These are phyloP conservation scores for Linaria vulgaris DNA, from an alignment of 257 asterid genomes.

Conservation along the genomic window DNA sequence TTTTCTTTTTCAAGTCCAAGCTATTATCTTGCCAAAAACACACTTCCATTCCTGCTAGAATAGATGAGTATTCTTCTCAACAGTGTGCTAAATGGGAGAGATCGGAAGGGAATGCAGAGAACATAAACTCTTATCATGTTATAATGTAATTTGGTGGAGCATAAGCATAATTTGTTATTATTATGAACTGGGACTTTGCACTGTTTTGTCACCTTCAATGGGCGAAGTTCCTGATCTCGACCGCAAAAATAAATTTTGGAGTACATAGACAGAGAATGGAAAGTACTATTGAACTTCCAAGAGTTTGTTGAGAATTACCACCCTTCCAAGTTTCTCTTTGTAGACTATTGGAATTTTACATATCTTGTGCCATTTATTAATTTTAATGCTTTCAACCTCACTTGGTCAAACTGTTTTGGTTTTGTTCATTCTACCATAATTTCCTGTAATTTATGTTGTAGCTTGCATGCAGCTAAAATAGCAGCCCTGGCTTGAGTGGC, in stretches of 20 bases:
- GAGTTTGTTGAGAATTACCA: neutral
- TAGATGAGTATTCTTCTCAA: slow-evolving; percentile 15
- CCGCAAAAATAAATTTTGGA: slow-evolving; percentile 12
- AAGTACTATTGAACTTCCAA: slow-evolving; percentile 12
- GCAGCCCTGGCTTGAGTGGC: slow-evolving; percentile 16
- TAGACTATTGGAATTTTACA: slow-evolving; percentile 3
- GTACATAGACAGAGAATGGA: slow-evolving; percentile 8
- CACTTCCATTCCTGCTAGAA: slow-evolving; percentile 11
- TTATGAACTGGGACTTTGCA: too few species aligned
- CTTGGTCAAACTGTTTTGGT: neutral
- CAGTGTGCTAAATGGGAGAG: slow-evolving; percentile 8
- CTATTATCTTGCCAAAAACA: slow-evolving; percentile 9
- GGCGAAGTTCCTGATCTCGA: neutral
- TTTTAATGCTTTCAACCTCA: neutral
- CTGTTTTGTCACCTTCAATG: too few species aligned
- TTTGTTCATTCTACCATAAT: slow-evolving; percentile 11
- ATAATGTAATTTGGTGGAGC: too few species aligned
- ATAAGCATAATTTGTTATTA: too few species aligned
- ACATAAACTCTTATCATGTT: neutral
- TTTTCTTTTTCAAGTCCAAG: slow-evolving; percentile 1
- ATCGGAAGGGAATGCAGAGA: slow-evolving; percentile 15
- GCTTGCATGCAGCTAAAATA: slow-evolving; percentile 2
- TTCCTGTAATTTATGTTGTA: slow-evolving; percentile 1
- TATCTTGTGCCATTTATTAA: neutral
- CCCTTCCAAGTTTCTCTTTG: neutral